A percentile compares a stretch with the other conserved stretches of the same genome.
Conservation (phyloP, 352 stramenopile species). For the Hyaloperonospora brassicae region DNA sequence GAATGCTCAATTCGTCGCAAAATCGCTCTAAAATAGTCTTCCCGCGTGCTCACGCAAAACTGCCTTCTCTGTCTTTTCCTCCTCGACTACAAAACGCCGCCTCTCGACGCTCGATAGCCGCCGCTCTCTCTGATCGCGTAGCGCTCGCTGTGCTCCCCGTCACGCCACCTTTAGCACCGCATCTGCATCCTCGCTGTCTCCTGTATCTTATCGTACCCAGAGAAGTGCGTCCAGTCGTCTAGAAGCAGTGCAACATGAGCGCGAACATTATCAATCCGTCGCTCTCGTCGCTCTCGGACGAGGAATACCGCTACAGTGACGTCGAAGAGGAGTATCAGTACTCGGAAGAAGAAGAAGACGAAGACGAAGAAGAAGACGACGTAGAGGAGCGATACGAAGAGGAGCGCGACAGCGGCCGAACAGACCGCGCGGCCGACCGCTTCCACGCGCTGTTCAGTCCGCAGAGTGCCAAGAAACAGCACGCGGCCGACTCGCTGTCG, state of each 20-base stretch:
- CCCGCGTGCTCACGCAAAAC: neutral
- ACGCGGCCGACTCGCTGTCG: conserved; percentile 29
- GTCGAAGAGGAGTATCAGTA: conserved; percentile 65
- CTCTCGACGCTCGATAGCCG: neutral
- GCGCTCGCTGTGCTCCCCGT: neutral
- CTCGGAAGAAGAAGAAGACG: conserved; percentile 50
- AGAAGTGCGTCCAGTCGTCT: too few species aligned
- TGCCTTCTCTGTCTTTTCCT: conserved; percentile 22
- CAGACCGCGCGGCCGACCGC: too few species aligned
- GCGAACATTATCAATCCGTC: conserved; percentile 8
- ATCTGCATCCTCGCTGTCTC: too few species aligned
- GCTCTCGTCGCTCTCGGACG: conserved; percentile 55
- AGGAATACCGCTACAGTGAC: conserved; percentile 83
- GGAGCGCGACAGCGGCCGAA: too few species aligned
- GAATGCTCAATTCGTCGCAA: too few species aligned
- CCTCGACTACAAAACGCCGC: conserved; percentile 11
- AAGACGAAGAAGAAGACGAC: conserved; percentile 6
- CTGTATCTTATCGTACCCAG: too few species aligned
- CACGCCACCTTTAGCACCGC: neutral
- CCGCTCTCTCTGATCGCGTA: conserved; percentile 4
- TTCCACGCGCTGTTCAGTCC: too few species aligned
- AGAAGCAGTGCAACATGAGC: conserved; percentile 12
- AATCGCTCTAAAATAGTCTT: too few species aligned
- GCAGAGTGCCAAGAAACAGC: conserved; percentile 26
- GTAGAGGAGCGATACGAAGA: too few species aligned